These are phyloP conservation scores for Melocanna baccifera DNA, from an alignment of 176 grass and related monocot genomes.

Conservation along the genomic window DNA sequence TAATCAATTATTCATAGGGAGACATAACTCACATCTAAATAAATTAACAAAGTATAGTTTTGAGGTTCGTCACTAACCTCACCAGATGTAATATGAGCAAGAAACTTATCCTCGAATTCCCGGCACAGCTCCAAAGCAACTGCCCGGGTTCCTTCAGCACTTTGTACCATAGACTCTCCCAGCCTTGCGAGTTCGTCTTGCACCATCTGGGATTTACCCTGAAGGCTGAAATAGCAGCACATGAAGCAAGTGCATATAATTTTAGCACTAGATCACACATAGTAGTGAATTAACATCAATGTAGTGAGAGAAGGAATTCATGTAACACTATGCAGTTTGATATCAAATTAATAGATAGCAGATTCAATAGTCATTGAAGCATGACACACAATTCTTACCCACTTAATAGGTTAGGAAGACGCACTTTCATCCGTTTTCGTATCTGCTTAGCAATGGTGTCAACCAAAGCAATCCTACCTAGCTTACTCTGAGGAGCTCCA, in stretches of 20 bases:
- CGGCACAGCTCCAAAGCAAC: conserved; percentile 89
- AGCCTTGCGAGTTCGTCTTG: conserved; percentile 82
- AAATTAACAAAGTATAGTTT: background rate
- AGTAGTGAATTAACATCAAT: background rate
- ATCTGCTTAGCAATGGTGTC: conserved; percentile 79
- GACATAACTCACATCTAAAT: background rate
- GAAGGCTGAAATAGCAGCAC: conserved; percentile 50
- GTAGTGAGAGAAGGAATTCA: background rate
- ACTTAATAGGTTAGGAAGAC: conserved; percentile 77
- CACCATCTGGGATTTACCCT: conserved; percentile 90
- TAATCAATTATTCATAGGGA: background rate
- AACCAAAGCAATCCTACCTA: conserved; percentile 76
- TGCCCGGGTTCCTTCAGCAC: conserved; percentile 77
- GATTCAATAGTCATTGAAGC: background rate
- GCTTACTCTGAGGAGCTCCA: conserved; percentile 66
- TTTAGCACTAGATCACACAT: background rate
- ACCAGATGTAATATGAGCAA: conserved; percentile 79
- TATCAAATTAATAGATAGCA: conserved; percentile 13
- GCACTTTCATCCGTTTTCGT: conserved; percentile 86
- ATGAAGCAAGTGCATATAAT: background rate
- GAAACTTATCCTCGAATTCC: conserved; percentile 90
- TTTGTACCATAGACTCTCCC: conserved; percentile 87
- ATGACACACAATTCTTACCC: conserved; percentile 49
- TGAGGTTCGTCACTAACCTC: conserved; percentile 59
- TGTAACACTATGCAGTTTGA: background rate